Evolutionary conservation across 1,139 yeast species (phyloP).

Genomic region (Zygotorulaspora mrakii): DNA sequence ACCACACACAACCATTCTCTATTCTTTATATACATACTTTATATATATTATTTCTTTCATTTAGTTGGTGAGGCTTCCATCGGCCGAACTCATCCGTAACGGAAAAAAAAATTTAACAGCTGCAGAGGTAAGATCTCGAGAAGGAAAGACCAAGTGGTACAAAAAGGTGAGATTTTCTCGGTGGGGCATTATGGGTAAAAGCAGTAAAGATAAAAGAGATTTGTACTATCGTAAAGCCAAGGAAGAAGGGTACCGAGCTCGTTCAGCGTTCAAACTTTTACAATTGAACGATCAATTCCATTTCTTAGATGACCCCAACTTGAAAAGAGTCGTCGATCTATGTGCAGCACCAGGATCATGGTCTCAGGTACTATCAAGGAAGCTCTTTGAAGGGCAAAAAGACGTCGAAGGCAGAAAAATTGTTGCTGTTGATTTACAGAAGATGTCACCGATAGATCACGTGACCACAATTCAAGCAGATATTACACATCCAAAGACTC

Average conservation of each 20-base stretch:
- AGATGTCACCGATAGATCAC: constrained; percentile 91
- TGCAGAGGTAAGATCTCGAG: no score
- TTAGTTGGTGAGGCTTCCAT: no score
- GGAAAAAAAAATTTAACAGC: no score
- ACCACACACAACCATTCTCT: no score
- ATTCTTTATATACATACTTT: no score
- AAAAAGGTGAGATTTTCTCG: no score
- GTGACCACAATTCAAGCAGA: constrained; percentile 92
- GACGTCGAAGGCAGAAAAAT: constrained; percentile 54
- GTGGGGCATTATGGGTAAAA: constrained; percentile 99
- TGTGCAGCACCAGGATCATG: constrained; percentile 99
- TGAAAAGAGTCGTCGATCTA: constrained; percentile 82
- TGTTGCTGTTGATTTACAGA: constrained; percentile 93
- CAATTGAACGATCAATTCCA: constrained; percentile 89
- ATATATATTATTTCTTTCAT: no score
- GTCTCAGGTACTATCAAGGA: constrained; percentile 90
- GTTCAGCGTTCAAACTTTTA: constrained; percentile 88
- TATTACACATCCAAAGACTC: constrained; percentile 90
- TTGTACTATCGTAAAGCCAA: constrained; percentile 87
- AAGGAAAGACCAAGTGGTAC: no score
- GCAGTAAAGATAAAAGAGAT: constrained; percentile 93
- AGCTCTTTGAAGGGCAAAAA: constrained; percentile 45
- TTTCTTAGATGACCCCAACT: constrained; percentile 56
- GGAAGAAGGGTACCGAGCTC: constrained; percentile 96
- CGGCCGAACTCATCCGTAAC: no score